A percentile compares a stretch with the other conserved stretches of the same genome.
phyloP scores from a whole-genome alignment of 1,139 yeast genomes.

The Martiniozyma asiatica region DNA sequence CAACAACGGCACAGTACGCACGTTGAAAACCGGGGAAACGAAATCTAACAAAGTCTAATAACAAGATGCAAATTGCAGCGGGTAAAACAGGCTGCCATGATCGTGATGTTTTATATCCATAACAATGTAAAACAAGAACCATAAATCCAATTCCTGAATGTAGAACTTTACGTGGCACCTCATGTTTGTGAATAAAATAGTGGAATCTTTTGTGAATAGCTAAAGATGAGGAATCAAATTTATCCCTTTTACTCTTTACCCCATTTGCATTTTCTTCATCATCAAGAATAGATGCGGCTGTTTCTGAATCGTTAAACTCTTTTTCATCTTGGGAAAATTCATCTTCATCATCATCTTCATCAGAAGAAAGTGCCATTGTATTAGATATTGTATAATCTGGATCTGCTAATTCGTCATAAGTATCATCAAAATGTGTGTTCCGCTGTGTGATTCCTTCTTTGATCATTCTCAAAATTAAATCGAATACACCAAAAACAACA shows the following conservation, averaged over 20 bases:
- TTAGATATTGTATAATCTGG: conserved; percentile 16
- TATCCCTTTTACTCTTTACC: not conserved
- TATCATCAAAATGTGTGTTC: conserved; percentile 8
- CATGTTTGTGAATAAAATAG: conserved; percentile 44
- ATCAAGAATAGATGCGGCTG: no score
- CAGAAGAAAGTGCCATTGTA: conserved; percentile 5
- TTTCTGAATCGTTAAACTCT: conserved; percentile 2
- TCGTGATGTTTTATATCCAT: conserved; percentile 42
- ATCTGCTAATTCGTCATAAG: conserved; percentile 18
- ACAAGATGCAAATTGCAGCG: conserved; percentile 42
- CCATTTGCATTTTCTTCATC: not conserved
- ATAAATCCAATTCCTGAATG: conserved; percentile 83
- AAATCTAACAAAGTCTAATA: conserved; percentile 63
- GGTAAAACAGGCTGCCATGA: conserved; percentile 48
- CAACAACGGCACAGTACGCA: conserved; percentile 51
- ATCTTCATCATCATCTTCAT: conserved; percentile 6
- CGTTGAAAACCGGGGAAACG: conserved; percentile 47
- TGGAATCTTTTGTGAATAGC: conserved; percentile 17
- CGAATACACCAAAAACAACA: not conserved
- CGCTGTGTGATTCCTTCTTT: conserved; percentile 2
- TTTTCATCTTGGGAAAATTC: conserved; percentile 7
- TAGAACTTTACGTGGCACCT: conserved; percentile 73
- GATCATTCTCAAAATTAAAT: not conserved
- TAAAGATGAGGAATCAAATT: no score
- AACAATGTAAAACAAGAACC: conserved; percentile 60